These are phyloP conservation scores for Plasmodium cynomolgi DNA, from an alignment of 169 alveolate species.

Conservation along the genomic window DNA sequence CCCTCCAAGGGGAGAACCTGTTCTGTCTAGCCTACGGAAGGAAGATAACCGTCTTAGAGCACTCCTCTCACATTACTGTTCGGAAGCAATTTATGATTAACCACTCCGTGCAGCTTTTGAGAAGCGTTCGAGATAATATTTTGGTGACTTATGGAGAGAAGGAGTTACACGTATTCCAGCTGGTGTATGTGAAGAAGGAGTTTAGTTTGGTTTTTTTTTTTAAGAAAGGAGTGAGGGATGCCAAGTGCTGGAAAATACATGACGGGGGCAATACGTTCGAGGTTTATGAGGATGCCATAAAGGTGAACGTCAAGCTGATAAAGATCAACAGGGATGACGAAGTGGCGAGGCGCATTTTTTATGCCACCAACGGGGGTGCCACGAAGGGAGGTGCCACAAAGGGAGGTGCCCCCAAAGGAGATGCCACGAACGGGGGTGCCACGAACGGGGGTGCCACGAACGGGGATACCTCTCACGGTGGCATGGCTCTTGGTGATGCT, in stretches of 20 bases:
- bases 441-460: neutral
- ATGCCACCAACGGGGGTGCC: neutral
- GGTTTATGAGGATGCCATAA: neutral
- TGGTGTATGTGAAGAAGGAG: neutral
- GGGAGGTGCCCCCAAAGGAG: neutral
- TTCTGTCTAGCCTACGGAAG: slow-evolving; percentile 27
- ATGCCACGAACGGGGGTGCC: neutral
- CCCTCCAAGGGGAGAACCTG: slow-evolving; percentile 17
- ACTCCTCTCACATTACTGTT: neutral
- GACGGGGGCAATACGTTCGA: neutral
- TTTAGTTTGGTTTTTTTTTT: neutral
- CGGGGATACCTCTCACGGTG: neutral
- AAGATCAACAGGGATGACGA: slow-evolving; percentile 32
- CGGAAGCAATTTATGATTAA: neutral
- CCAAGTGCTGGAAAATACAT: neutral
- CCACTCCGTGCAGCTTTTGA: slow-evolving; percentile 5
- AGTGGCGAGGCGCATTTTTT: slow-evolving; percentile 8
- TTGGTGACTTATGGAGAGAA: slow-evolving; percentile 26
- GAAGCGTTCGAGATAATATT: slow-evolving; percentile 5
- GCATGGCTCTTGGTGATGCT: neutral
- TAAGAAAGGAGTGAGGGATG: neutral
- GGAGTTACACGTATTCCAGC: slow-evolving; percentile 17
- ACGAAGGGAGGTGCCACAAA: neutral
- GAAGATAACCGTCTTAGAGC: slow-evolving; percentile 1
- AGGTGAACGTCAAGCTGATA: neutral